Base-by-base conservation (phyloP, 2,329 filamentous ascomycete species). In the Clarireedia sp. region DNA sequence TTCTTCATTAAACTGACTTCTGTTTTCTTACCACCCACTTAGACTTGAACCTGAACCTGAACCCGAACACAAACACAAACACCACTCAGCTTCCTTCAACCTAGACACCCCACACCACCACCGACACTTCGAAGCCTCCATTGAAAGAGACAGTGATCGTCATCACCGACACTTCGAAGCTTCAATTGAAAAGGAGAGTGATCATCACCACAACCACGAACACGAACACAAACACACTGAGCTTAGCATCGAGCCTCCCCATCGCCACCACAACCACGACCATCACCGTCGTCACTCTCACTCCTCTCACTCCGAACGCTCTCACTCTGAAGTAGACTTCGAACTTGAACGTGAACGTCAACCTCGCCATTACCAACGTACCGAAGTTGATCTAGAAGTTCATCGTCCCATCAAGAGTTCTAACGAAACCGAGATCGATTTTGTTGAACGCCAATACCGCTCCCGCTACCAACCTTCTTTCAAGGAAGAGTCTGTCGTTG, bases 391-490 rank as follows among this genome's bases (percentile, higher is more conserved):
- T 48, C 48, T 54, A 61, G 58, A 58, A 19, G 59, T 63, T 55
- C 64, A 60, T 41, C 62, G 59, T 56, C 62, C 65, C 57, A 59
- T 59, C 33, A 56, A 64, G 61, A 54, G 37, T 24, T 23, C 52
- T 9, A 16, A 40, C 17, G 63, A 63, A 40, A 60, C 66, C 19
- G 60, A 67, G 51, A 77, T 86, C 71, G 83, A 86, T 73, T 71
- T 79, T 63, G 80, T 80, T 68, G 83, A 86, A 73, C 80, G 79
- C 73, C 77, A 84, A 72, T 85, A 85, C 71, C 82, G 82, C 68
- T 73, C 81, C 69, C 45, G 47, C 21, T 51, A 38, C 23, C 33
- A 47, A 75, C 71, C 71, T 65, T 65, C 63, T 53, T 69, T 71
- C 67, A 68, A 63, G 65, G 68, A 66, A 57, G 60, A 65, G 23